Evolutionary conservation across 768 basidiomycete genomes (phyloP).

Genomic region (Daedalea quercina): DNA sequence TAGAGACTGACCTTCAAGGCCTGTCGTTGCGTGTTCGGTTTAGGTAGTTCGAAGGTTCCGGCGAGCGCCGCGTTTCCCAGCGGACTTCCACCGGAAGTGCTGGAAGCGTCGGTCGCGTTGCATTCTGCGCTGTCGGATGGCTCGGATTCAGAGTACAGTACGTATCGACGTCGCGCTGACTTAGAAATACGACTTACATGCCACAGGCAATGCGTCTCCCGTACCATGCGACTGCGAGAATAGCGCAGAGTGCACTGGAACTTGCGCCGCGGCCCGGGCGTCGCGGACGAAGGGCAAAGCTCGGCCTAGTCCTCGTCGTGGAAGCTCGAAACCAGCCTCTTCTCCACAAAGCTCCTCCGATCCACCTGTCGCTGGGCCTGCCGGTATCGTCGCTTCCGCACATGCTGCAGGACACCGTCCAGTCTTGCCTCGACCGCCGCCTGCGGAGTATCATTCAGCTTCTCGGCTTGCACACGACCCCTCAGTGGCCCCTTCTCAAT

Average conservation of each 20-base stretch:
- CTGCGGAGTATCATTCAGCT: constrained; percentile 1
- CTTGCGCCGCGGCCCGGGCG: constrained; percentile 44
- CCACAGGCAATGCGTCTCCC: constrained; percentile 6
- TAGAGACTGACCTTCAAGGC: constrained; percentile 39
- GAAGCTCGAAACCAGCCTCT: constrained; percentile 3
- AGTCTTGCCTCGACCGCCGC: constrained; percentile 55
- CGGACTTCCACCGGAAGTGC: constrained; percentile 57
- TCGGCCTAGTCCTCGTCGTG: constrained; percentile 4
- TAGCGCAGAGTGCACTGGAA: constrained; percentile 45
- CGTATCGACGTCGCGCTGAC: background rate
- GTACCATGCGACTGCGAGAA: constrained; percentile 37
- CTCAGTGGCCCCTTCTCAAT: constrained; percentile 34
- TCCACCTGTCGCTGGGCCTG: constrained; percentile 12
- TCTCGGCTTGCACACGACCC: constrained; percentile 40
- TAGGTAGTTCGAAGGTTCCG: constrained; percentile 54
- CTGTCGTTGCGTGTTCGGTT: constrained; percentile 11
- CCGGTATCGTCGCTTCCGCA: constrained; percentile 17
- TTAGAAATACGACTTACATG: background rate
- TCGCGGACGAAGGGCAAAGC: constrained; percentile 7
- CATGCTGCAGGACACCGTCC: constrained; percentile 35
- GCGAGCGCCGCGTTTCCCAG: constrained; percentile 75
- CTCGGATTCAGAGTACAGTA: constrained; percentile 58
- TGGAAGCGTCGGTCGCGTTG: constrained; percentile 56
- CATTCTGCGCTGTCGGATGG: constrained; percentile 36
- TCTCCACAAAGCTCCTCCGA: constrained; percentile 1